phyloP scores from a whole-genome alignment of 805 yeast species.

The Ogataea philodendri region DNA sequence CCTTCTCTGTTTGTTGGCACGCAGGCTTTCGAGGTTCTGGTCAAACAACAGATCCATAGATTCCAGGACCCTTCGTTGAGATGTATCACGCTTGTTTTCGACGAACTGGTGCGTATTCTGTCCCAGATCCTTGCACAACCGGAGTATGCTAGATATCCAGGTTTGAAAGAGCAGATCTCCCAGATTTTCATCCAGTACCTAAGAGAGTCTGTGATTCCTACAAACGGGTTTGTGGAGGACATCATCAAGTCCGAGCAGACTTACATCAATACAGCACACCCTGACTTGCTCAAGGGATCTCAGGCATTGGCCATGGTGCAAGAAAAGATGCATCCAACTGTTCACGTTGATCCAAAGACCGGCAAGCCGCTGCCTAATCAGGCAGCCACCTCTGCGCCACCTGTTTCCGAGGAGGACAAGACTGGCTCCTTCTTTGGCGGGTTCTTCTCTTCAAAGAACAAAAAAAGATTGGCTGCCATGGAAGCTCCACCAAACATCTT shows the following conservation, averaged over 20 bases:
- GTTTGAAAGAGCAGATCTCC: constrained; percentile 80
- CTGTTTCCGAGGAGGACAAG: constrained; percentile 44
- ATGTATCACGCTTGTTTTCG: constrained; percentile 87
- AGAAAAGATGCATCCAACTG: constrained; percentile 79
- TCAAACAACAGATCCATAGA: constrained; percentile 87
- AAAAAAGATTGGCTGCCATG: constrained; percentile 90
- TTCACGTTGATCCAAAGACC: constrained; percentile 82
- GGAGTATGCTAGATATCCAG: constrained; percentile 85
- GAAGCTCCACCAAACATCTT: constrained; percentile 96
- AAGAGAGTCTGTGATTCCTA: constrained; percentile 77
- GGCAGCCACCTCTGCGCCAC: constrained; percentile 31
- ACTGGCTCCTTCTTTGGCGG: constrained; percentile 90
- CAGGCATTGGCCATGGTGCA: constrained; percentile 92
- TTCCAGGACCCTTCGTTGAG: constrained; percentile 91
- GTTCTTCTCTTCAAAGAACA: constrained; percentile 86
- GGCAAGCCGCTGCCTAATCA: constrained; percentile 69
- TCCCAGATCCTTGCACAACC: constrained; percentile 81
- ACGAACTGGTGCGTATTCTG: constrained; percentile 88
- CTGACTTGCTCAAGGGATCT: constrained; percentile 91
- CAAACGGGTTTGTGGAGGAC: constrained; percentile 81
- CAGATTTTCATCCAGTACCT: constrained; percentile 76
- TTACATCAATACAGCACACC: constrained; percentile 96
- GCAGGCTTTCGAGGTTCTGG: constrained; percentile 93
- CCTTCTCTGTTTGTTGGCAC: constrained; percentile 97
- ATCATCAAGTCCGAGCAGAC: constrained; percentile 85